Evolutionary conservation across 2,329 filamentous ascomycete genomes (phyloP), one percentile per base, ranked within the genome.

Genomic region (Aspergillus brunneoviolaceus): DNA sequence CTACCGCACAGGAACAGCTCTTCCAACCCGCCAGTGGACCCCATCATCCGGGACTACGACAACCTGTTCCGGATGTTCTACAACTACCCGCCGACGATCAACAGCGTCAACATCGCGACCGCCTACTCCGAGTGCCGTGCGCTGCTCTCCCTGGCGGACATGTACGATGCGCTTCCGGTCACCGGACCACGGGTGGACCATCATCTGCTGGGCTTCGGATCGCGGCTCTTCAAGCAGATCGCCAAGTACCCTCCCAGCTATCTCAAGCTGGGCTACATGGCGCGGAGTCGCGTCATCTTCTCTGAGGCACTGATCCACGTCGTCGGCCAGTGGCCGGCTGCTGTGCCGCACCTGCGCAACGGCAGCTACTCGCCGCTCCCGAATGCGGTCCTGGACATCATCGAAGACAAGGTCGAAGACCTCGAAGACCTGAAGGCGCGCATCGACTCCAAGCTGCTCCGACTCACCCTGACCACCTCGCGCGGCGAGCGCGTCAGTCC

Each of bases 1-100:
- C 72, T 83, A 61, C 81, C 76, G 61, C 76, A 71, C 60, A 76
- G 82, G 25, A 70, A 72, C 21, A 76, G 84, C 16, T 84, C 82
- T 14, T 83, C 85, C 60, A 82, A 85, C 51, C 86, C 91, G 57
- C 81, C 81, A 19, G 77, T 81, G 49, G 83, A 91, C 69, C 91
- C 96, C 65, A 84, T 92, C 23, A 83, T 97, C 51, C 90, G 91
- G 67, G 91, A 97, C 78, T 97, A 98, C 76, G 92, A 96, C 74
- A 97, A 97, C 74, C 84, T 98, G 23, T 96, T 98, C 74, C 90
- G 93, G 69, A 89, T 95, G 63, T 96, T 97, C 81, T 98, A 98
- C 82, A 96, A 97, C 75, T 91, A 96, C 74, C 81, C 92, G 0
- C 94, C 94, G 0, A 72, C 87, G 0, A 84, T 98, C 33, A 93